Evolutionary conservation across 2,329 filamentous ascomycete genomes (phyloP), one percentile per base, ranked within the genome.

Genomic region (Ceratocystis cubensis): DNA sequence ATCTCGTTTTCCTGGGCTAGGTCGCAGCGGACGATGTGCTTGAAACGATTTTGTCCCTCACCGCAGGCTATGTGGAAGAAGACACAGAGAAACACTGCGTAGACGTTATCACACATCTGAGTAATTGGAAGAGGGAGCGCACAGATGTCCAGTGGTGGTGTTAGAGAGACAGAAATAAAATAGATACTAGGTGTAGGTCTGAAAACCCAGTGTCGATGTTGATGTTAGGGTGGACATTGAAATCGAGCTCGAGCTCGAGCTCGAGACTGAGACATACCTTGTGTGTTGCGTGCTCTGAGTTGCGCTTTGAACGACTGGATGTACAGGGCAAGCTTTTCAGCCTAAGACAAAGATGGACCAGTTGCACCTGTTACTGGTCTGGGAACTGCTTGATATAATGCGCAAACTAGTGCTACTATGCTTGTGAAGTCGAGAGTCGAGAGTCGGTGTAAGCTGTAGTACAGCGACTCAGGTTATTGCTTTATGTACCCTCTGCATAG

Each of bases 71-170:
- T 44, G 50, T 68, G 67, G 20, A 64, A 46, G 41, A 61, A 53
- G 30, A 65, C 67, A 56, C 67, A 68, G 33, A 44, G 64, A 61
- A 68, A 68, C 28, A 66, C 53, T 37, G 67, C 64, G 45, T 66
- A 68, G 44, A 68, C 67, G 61, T 68, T 68, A 45, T 68, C 64
- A 28, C 67, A 68, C 67, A 68, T 68, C 67, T 68, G 30, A 15
- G 22, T 5, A 33, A n/a, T 20, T 6, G 41, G 25, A 33, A 7
- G 57, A 56, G 50, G 37, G 37, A 15, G 48, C 20, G 20, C 22
- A 28, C 48, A 22, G 48, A 44, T n/a, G 62, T 50, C 20, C 6
- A n/a, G 28, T 25, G 62, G 13, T 17, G 41, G 28, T 17, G 61
- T 20, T 13, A 15, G 17, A 41, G 46, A 48, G 46, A n/a, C 46